Conservation (phyloP, 2,329 filamentous ascomycete species). For the Microsporum canis region DNA sequence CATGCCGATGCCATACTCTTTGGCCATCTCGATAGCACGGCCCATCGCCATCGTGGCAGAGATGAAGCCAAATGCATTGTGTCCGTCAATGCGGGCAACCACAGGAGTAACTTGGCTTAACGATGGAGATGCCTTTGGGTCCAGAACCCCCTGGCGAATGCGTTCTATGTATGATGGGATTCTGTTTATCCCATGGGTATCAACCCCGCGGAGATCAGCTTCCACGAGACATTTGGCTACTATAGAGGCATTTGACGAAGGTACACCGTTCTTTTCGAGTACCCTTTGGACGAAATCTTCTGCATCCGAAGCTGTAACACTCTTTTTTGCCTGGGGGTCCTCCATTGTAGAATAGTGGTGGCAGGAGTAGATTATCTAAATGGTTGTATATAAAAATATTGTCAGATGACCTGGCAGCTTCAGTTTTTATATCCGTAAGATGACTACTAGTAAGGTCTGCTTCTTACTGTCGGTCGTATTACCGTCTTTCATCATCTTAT, state of each 20-base stretch:
- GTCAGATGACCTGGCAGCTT: too few relatives aligned
- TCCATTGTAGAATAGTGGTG: neutral
- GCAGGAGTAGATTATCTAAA: too few relatives aligned
- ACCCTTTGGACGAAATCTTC: slow-evolving; percentile 42
- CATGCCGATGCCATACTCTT: slow-evolving; percentile 59
- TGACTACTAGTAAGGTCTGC: too few relatives aligned
- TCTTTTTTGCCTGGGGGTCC: neutral
- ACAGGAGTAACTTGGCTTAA: slow-evolving; percentile 56
- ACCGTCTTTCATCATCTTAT: too few relatives aligned
- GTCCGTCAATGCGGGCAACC: slow-evolving; percentile 55
- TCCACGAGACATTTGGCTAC: slow-evolving; percentile 58
- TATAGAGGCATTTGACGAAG: slow-evolving; percentile 46
- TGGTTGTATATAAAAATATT: too few relatives aligned
- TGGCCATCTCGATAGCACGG: slow-evolving; percentile 55
- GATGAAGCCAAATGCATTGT: slow-evolving; percentile 66
- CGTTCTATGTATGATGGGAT: slow-evolving; percentile 68
- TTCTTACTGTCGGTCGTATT: too few relatives aligned
- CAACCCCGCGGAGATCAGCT: slow-evolving; percentile 66
- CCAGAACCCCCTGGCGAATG: slow-evolving; percentile 57
- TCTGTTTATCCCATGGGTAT: slow-evolving; percentile 68
- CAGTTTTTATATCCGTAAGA: too few relatives aligned
- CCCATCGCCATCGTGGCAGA: slow-evolving; percentile 56
- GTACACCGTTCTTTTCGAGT: slow-evolving; percentile 51
- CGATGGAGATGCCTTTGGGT: slow-evolving; percentile 48
- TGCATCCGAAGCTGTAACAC: slow-evolving; percentile 22